These are phyloP conservation scores for Talaromyces funiculosus DNA, from an alignment of 2,329 filamentous ascomycete genomes.

Conservation along the genomic window DNA sequence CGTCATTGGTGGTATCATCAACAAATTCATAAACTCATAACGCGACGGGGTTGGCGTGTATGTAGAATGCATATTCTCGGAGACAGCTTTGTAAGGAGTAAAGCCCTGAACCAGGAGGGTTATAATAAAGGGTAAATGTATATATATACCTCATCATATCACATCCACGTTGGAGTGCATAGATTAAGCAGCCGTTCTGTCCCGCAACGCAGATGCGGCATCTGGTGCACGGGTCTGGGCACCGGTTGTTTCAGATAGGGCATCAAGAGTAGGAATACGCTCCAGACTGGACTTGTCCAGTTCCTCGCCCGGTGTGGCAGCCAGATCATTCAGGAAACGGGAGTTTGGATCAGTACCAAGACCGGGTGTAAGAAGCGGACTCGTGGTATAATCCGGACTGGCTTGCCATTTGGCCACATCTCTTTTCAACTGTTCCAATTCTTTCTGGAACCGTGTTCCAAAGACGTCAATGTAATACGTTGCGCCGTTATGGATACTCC, in stretches of 20 bases:
- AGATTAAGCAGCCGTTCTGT: not conserved
- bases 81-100: not conserved
- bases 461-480: conserved; percentile 99
- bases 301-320: conserved; percentile 13
- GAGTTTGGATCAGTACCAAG: conserved; percentile 18
- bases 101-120: not conserved
- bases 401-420: conserved; percentile 85
- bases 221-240: conserved; percentile 15
- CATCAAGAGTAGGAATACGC: conserved; percentile 33
- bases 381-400: conserved; percentile 29
- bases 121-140: not conserved
- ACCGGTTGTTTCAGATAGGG: conserved; percentile 24
- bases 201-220: conserved; percentile 10
- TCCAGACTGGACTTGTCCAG: conserved; percentile 27
- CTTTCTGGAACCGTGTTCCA: conserved; percentile 92
- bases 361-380: conserved; percentile 26
- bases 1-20: conserved; percentile 8
- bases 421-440: conserved; percentile 79
- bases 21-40: conserved; percentile 6
- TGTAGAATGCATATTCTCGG: not conserved
- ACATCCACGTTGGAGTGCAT: not conserved
- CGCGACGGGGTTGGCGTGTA: not conserved
- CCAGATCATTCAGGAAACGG: conserved; percentile 19
- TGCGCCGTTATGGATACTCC: conserved; percentile 94
- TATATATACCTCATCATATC: not conserved